Conservation (phyloP, 257 asterid genomes). For the Ilex aquifolium region DNA sequence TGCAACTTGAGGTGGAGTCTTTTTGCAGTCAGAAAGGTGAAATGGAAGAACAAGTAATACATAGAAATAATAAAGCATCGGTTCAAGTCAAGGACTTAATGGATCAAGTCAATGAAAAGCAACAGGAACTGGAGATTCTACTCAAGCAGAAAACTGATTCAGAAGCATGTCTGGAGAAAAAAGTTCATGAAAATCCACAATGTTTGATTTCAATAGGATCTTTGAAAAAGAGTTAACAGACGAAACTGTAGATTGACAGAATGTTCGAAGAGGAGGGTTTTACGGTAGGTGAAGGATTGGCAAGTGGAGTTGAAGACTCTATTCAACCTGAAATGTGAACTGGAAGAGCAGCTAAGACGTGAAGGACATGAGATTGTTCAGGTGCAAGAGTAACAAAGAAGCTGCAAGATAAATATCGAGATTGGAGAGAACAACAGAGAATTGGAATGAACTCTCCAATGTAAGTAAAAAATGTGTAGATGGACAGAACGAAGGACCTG, state of each 20-base stretch:
- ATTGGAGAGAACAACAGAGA: slow-evolving; percentile 39
- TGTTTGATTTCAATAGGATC: slow-evolving; percentile 35
- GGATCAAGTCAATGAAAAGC: slow-evolving; percentile 39
- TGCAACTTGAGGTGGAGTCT: slow-evolving; percentile 51
- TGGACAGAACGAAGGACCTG: slow-evolving; percentile 36
- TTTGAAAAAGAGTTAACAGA: slow-evolving; percentile 41
- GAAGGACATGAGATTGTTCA: slow-evolving; percentile 32
- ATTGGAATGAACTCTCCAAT: slow-evolving; percentile 35
- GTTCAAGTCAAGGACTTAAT: slow-evolving; percentile 37
- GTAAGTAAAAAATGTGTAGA: slow-evolving; percentile 35
- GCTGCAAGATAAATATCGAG: slow-evolving; percentile 26
- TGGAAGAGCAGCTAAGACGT: slow-evolving; percentile 45
- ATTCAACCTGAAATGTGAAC: slow-evolving; percentile 26
- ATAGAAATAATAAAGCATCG: slow-evolving; percentile 36
- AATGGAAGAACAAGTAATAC: slow-evolving; percentile 44
- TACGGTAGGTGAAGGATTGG: slow-evolving; percentile 27
- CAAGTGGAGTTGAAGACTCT: slow-evolving; percentile 31
- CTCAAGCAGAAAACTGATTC: slow-evolving; percentile 38
- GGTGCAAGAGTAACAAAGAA: slow-evolving; percentile 27
- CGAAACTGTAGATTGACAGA: slow-evolving; percentile 31
- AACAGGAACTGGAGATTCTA: slow-evolving; percentile 43
- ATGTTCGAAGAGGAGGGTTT: slow-evolving; percentile 34
- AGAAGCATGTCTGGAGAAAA: slow-evolving; percentile 39
- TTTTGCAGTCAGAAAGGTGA: slow-evolving; percentile 37
- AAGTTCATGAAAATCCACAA: slow-evolving; percentile 40